phyloP scores from a whole-genome alignment of 1,139 yeast genomes.

The Diutina ranongensis region DNA sequence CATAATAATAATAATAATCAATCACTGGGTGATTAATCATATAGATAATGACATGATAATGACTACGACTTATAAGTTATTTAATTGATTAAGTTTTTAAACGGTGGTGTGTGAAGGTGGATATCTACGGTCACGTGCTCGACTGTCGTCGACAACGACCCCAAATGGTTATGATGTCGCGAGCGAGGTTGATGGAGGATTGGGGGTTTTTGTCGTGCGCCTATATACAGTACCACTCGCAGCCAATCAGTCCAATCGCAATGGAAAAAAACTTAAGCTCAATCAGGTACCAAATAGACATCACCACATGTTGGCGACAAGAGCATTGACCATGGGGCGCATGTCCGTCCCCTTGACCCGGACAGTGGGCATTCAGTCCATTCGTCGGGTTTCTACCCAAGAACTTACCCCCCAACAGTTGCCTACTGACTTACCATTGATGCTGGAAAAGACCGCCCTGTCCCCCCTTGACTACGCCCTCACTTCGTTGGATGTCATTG shows the following conservation, averaged over 20 bases:
- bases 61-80: no score
- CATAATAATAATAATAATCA: no score
- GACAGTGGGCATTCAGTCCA: constrained; percentile 16
- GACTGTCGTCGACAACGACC: no score
- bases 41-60: no score
- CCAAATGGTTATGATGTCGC: no score
- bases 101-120: no score
- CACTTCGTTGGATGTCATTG: constrained; percentile 74
- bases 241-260: constrained; percentile 5
- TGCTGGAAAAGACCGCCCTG: constrained; percentile 32
- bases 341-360: background rate
- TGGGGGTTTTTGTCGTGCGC: no score
- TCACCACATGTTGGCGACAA: constrained; percentile 4
- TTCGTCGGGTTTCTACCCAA: constrained; percentile 16
- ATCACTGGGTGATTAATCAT: no score
- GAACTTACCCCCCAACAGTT: constrained; percentile 33
- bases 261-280: background rate
- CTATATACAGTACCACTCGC: background rate
- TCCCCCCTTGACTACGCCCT: constrained; percentile 68
- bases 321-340: constrained; percentile 3
- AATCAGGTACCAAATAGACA: background rate
- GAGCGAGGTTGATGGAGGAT: no score
- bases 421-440: constrained; percentile 35
- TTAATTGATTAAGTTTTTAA: no score
- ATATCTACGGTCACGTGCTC: no score